phyloP scores from a whole-genome alignment of 805 yeast species.

The Yamadazyma laniorum region DNA sequence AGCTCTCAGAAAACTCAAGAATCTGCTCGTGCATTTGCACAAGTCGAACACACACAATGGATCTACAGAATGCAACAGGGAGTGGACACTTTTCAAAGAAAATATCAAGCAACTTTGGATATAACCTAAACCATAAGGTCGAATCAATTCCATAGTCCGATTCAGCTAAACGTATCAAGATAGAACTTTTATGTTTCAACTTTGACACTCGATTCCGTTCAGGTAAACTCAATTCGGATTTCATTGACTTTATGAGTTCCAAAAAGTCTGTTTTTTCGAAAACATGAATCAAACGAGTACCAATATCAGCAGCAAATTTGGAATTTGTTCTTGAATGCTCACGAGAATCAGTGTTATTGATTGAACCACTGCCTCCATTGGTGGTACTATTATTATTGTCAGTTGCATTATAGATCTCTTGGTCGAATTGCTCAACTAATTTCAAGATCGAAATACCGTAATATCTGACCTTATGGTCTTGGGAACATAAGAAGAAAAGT shows the following conservation, averaged over 20 bases:
- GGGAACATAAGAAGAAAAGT: slow-evolving; percentile 84
- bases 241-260: slow-evolving; percentile 54
- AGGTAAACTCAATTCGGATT: slow-evolving; percentile 61
- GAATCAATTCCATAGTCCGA: slow-evolving; percentile 94
- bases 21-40: slow-evolving; percentile 81
- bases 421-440: slow-evolving; percentile 84
- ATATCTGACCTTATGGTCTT: slow-evolving; percentile 71
- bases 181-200: slow-evolving; percentile 60
- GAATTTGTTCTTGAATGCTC: slow-evolving; percentile 59
- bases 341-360: slow-evolving; percentile 1
- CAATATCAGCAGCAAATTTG: slow-evolving; percentile 75
- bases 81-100: slow-evolving; percentile 84
- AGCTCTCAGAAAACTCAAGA: slow-evolving; percentile 51
- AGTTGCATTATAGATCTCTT: slow-evolving; percentile 60
- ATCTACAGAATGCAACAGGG: slow-evolving; percentile 89
- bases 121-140: slow-evolving; percentile 91
- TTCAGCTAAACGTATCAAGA: slow-evolving; percentile 77
- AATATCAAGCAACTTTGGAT: slow-evolving; percentile 68
- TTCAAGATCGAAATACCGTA: slow-evolving; percentile 73
- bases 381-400: slow-evolving; percentile 18
- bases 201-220: slow-evolving; percentile 72
- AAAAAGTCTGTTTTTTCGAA: slow-evolving; percentile 68
- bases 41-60: slow-evolving; percentile 82
- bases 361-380: slow-evolving; percentile 8
- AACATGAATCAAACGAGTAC: slow-evolving; percentile 72